These are phyloP conservation scores for Grigorovia humatica DNA, from an alignment of 805 yeast species.

Conservation along the genomic window DNA sequence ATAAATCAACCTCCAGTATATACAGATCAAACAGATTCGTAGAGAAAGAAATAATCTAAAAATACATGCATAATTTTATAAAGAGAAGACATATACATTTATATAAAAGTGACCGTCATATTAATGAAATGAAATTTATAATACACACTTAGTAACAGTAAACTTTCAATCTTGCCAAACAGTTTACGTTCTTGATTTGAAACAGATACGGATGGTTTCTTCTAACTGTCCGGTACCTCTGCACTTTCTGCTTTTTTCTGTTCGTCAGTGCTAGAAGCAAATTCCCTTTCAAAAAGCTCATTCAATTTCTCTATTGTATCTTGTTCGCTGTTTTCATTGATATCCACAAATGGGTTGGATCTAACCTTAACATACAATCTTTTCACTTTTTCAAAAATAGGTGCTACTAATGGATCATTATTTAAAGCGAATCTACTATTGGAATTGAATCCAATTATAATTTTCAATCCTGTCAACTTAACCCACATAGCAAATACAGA, in stretches of 20 bases:
- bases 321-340: conserved; percentile 6
- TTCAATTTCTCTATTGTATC: conserved; percentile 12
- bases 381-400: conserved; percentile 16
- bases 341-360: conserved; percentile 20
- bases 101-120: neutral
- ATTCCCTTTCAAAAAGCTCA: conserved; percentile 2
- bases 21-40: conserved; percentile 2
- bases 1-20: conserved; percentile 37
- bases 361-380: conserved; percentile 18
- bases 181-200: too few species aligned
- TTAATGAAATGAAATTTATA: too few species aligned
- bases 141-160: neutral
- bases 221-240: too few species aligned
- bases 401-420: conserved; percentile 1
- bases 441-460: conserved; percentile 19
- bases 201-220: too few species aligned
- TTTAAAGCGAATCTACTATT: conserved; percentile 1
- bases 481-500: conserved; percentile 23
- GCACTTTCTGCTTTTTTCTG: neutral
- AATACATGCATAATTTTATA: neutral
- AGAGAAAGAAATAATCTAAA: neutral
- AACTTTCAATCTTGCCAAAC: neutral
- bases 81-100: neutral
- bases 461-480: conserved; percentile 23
- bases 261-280: neutral